Percentiles rank a stretch among this genome's conserved stretches.
phyloP scores from a whole-genome alignment of 2,329 filamentous ascomycete genomes.

The Talaromyces sp. region DNA sequence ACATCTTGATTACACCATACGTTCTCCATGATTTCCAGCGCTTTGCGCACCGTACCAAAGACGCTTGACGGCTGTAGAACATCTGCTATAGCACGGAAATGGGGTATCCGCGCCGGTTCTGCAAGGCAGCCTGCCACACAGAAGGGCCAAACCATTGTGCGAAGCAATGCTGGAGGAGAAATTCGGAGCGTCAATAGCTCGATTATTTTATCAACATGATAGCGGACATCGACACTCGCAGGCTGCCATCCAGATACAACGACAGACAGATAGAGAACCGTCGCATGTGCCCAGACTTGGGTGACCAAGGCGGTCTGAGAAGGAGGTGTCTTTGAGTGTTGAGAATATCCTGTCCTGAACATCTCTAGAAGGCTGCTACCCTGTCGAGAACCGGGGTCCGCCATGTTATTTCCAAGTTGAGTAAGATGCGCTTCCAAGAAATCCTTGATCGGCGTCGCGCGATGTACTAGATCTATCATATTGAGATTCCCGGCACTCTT shows the following conservation, averaged over 20 bases:
- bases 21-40: conserved; percentile 38
- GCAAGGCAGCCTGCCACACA: conserved; percentile 33
- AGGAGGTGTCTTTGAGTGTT: background rate
- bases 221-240: conserved; percentile 3
- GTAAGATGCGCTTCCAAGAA: conserved; percentile 4
- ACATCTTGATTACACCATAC: conserved; percentile 30
- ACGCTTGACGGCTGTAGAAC: conserved; percentile 23
- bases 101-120: conserved; percentile 22
- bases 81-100: conserved; percentile 28
- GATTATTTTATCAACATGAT: background rate
- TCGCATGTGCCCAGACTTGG: conserved; percentile 13
- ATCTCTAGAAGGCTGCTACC: conserved; percentile 10
- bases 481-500: conserved; percentile 23
- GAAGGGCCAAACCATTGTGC: conserved; percentile 34
- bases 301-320: conserved; percentile 11
- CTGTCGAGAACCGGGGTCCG: background rate
- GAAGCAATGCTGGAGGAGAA: conserved; percentile 26
- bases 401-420: background rate
- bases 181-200: conserved; percentile 13
- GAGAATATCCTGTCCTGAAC: background rate
- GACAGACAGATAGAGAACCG: conserved; percentile 10
- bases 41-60: conserved; percentile 31
- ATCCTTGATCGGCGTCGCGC: conserved; percentile 14
- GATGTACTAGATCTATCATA: conserved; percentile 14
- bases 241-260: conserved; percentile 17